Conservation (phyloP, 306 rosid genomes). For the Trifolium fragiferum region DNA sequence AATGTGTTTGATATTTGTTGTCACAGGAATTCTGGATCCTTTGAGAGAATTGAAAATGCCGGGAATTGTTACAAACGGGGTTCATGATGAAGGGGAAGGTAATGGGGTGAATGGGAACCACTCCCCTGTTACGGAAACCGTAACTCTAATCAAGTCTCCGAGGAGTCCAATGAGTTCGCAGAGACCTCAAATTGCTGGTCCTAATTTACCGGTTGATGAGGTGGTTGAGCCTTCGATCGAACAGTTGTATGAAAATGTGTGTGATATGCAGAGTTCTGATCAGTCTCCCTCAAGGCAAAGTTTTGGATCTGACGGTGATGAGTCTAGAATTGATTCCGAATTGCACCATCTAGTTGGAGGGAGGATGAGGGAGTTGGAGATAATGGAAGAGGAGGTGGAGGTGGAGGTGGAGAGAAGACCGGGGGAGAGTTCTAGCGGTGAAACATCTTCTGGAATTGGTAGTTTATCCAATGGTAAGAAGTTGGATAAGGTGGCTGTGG, state of each 20-base stretch:
- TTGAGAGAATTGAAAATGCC: constrained; percentile 65
- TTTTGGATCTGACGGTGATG: constrained; percentile 91
- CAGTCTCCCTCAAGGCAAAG: constrained; percentile 86
- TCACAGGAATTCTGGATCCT: constrained; percentile 39
- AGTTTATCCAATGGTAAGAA: constrained; percentile 54
- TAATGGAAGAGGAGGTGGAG: constrained; percentile 78
- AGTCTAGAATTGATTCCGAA: constrained; percentile 94
- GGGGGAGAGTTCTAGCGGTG: constrained; percentile 54
- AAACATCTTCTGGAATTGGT: constrained; percentile 59
- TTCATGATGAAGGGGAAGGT: constrained; percentile 53
- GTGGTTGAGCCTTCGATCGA: constrained; percentile 80
- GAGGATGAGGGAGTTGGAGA: constrained; percentile 92
- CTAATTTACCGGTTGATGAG: constrained; percentile 51
- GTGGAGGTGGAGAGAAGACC: constrained; percentile 58
- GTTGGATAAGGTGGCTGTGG: constrained; percentile 50
- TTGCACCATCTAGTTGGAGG: constrained; percentile 91
- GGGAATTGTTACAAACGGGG: constrained; percentile 62
- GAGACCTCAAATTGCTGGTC: constrained; percentile 40
- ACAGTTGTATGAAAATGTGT: constrained; percentile 94
- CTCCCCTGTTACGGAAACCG: constrained; percentile 57
- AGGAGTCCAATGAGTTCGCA: constrained; percentile 52
- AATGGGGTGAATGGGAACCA: constrained; percentile 51
- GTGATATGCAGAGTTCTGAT: constrained; percentile 98
- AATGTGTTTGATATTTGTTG: constrained; percentile 50
- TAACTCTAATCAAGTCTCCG: constrained; percentile 44